Percentiles rank a stretch among this genome's conserved stretches.
Evolutionary conservation across 108 stramenopile species (phyloP).

Genomic region (Discostella pseudostelligera): DNA sequence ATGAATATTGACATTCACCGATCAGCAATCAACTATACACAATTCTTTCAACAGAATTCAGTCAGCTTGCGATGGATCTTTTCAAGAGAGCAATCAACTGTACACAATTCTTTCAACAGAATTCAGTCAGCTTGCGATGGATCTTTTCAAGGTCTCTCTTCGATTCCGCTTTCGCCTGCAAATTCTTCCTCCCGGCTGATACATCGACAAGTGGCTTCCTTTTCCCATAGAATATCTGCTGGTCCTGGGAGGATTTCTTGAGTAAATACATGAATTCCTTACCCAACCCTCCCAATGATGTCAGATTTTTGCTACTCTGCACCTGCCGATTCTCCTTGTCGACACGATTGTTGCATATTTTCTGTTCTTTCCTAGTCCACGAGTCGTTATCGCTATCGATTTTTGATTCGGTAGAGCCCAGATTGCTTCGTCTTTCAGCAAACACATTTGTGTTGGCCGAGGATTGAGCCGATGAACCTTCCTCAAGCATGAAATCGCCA

Average conservation of each 20-base stretch:
- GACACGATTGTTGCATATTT: not conserved
- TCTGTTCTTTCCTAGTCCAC: not conserved
- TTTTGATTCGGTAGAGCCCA: not conserved
- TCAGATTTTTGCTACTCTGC: not conserved
- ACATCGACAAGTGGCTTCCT: conserved; percentile 13
- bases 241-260: conserved; percentile 9
- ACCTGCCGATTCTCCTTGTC: not conserved
- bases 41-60: conserved; percentile 6
- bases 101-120: conserved; percentile 3
- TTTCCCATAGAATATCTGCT: conserved; percentile 2
- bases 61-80: no score
- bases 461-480: not conserved
- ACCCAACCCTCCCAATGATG: not conserved
- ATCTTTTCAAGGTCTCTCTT: conserved; percentile 14
- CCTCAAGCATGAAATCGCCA: not conserved
- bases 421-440: no score
- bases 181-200: conserved; percentile 4
- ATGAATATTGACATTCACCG: not conserved
- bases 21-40: not conserved
- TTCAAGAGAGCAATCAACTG: not conserved
- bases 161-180: conserved; percentile 4
- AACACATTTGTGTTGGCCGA: no score
- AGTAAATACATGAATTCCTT: conserved; percentile 6
- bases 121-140: conserved; percentile 12
- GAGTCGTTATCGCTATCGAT: not conserved